These are phyloP conservation scores for Porodaedalea pini DNA, from an alignment of 1,284 basidiomycete species.

Conservation along the genomic window DNA sequence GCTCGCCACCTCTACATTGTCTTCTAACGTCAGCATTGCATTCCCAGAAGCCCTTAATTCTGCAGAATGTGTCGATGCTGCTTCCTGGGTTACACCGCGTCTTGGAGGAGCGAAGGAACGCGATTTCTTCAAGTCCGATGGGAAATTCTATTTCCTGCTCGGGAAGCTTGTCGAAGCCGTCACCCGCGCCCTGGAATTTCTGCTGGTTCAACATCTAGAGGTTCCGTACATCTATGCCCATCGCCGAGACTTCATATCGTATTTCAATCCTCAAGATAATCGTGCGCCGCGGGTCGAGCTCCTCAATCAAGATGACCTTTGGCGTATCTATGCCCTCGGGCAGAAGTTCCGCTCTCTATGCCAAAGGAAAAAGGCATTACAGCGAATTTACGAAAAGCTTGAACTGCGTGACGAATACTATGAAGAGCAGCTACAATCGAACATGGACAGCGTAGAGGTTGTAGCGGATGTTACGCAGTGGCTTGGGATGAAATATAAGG, in stretches of 20 bases:
- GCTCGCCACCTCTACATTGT: slow-evolving; percentile 82
- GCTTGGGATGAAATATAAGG: slow-evolving; percentile 83
- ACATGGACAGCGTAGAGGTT: slow-evolving; percentile 78
- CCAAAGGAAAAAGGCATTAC: slow-evolving; percentile 66
- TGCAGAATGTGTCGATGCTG: slow-evolving; percentile 76
- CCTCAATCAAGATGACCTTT: slow-evolving; percentile 76
- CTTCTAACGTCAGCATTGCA: slow-evolving; percentile 63
- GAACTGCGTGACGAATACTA: slow-evolving; percentile 70
- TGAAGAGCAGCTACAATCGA: slow-evolving; percentile 58
- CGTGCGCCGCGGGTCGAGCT: slow-evolving; percentile 55
- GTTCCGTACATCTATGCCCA: slow-evolving; percentile 95
- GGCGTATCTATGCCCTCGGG: slow-evolving; percentile 84
- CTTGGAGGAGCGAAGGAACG: slow-evolving; percentile 77
- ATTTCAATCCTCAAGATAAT: slow-evolving; percentile 63
- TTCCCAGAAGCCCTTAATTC: slow-evolving; percentile 64
- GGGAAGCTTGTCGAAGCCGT: slow-evolving; percentile 78
- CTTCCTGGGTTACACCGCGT: slow-evolving; percentile 85
- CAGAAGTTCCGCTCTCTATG: slow-evolving; percentile 83
- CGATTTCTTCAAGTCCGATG: slow-evolving; percentile 67
- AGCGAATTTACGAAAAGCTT: slow-evolving; percentile 62
- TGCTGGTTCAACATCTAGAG: slow-evolving; percentile 88
- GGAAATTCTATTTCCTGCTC: slow-evolving; percentile 57
- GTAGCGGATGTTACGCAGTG: slow-evolving; percentile 92
- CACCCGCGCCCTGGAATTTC: slow-evolving; percentile 73
- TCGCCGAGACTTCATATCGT: slow-evolving; percentile 85